A percentile compares a stretch with the other conserved stretches of the same genome.
Conservation (phyloP, 192 early-diverging fungal species). For the Coemansia sp. region DNA sequence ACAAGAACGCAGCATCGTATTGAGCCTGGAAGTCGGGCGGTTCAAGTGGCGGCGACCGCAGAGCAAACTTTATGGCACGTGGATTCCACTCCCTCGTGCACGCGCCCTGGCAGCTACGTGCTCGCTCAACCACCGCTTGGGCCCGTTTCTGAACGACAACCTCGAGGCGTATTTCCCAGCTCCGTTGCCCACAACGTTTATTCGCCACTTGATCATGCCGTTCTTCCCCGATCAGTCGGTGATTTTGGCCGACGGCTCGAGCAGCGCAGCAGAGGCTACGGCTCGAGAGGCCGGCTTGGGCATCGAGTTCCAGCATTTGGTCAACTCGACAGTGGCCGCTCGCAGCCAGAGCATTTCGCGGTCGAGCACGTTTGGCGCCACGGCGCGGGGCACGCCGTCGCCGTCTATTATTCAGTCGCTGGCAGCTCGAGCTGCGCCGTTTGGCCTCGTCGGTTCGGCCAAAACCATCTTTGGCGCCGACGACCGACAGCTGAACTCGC, state of each 20-base stretch:
- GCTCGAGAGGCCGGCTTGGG: slow-evolving; percentile 29
- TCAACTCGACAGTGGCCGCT: slow-evolving; percentile 28
- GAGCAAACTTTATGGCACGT: slow-evolving; percentile 79
- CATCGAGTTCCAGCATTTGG: slow-evolving; percentile 43
- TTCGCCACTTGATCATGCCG: slow-evolving; percentile 53
- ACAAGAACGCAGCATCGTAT: slow-evolving; percentile 78
- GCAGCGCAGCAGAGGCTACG: slow-evolving; percentile 12
- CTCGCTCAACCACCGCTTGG: slow-evolving; percentile 72
- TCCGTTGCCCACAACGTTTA: slow-evolving; percentile 59
- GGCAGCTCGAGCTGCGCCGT: slow-evolving; percentile 22
- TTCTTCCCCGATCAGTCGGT: slow-evolving; percentile 43
- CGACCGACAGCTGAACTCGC: slow-evolving; percentile 39
- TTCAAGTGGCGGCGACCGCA: slow-evolving; percentile 71
- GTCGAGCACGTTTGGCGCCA: slow-evolving; percentile 50
- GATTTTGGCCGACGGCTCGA: slow-evolving; percentile 13
- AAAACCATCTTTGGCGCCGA: slow-evolving; percentile 50
- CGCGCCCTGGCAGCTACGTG: slow-evolving; percentile 79
- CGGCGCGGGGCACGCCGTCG: slow-evolving; percentile 49
- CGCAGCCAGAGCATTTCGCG: slow-evolving; percentile 36
- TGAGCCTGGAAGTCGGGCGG: slow-evolving; percentile 80
- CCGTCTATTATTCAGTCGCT: slow-evolving; percentile 55
- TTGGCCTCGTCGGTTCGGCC: slow-evolving; percentile 27
- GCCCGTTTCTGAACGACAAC: slow-evolving; percentile 74
- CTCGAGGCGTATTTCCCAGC: slow-evolving; percentile 66
- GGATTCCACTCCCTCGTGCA: slow-evolving; percentile 88